phyloP scores from a whole-genome alignment of 495 filamentous ascomycete genomes.

The Massariosphaeria phaeospora region DNA sequence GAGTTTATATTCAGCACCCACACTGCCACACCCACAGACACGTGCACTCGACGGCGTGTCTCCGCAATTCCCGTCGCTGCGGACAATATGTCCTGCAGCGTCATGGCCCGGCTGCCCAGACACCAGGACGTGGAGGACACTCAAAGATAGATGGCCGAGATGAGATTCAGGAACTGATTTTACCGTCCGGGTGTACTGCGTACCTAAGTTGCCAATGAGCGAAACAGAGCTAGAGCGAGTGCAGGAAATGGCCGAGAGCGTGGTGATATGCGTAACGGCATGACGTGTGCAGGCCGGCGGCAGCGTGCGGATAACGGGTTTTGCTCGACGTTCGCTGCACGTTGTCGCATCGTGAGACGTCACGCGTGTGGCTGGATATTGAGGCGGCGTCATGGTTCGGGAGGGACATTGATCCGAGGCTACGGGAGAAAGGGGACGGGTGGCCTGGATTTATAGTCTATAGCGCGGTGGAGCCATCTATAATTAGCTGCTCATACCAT shows the following conservation, averaged over 20 bases:
- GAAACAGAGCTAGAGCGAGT: neutral
- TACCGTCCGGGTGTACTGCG: too few relatives aligned
- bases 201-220: too few relatives aligned
- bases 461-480: neutral
- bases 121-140: neutral
- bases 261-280: too few relatives aligned
- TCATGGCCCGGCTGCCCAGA: conserved; percentile 2
- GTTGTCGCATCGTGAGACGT: conserved; percentile 2
- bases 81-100: neutral
- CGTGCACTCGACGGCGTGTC: too few relatives aligned
- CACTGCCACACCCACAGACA: too few relatives aligned
- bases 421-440: neutral
- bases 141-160: neutral
- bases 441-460: neutral
- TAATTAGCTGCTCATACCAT: neutral
- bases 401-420: conserved; percentile 7
- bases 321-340: neutral
- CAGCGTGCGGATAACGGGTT: neutral
- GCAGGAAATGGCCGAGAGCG: too few relatives aligned
- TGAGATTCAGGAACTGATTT: conserved; percentile 10
- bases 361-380: conserved; percentile 21
- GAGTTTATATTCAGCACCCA: too few relatives aligned
- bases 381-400: neutral
- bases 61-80: too few relatives aligned
- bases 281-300: neutral